phyloP scores from a whole-genome alignment of 768 basidiomycete genomes.

The Lactarius hengduanensis region DNA sequence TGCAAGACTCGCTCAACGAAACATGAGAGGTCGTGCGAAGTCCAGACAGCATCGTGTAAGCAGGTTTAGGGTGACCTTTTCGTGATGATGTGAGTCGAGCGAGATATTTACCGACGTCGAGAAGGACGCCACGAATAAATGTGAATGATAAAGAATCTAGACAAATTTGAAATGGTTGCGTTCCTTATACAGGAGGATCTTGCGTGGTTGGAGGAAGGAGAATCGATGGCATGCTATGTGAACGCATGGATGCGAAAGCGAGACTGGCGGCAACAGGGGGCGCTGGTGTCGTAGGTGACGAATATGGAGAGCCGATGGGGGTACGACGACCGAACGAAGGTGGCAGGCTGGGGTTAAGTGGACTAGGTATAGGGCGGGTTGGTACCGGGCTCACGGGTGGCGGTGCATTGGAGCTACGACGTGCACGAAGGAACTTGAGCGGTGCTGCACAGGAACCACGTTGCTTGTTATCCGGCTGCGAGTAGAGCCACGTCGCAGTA shows the following conservation, averaged over 20 bases:
- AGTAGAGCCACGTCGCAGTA: slow-evolving; percentile 89
- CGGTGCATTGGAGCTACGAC: slow-evolving; percentile 24
- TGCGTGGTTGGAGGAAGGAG: slow-evolving; percentile 7
- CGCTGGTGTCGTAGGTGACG: slow-evolving; percentile 28
- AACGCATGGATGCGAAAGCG: slow-evolving; percentile 24
- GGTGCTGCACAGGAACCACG: slow-evolving; percentile 6
- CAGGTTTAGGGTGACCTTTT: slow-evolving; percentile 15
- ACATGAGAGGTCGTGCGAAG: slow-evolving; percentile 15
- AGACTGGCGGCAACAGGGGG: slow-evolving; percentile 11
- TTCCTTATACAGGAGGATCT: slow-evolving; percentile 16
- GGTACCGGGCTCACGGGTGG: slow-evolving; percentile 22
- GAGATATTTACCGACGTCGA: slow-evolving; percentile 4
- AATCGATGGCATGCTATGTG: slow-evolving; percentile 29
- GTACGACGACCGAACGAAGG: slow-evolving; percentile 28
- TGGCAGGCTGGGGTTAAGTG: slow-evolving; percentile 16
- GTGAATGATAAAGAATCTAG: slow-evolving; percentile 24
- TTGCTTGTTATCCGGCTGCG: slow-evolving; percentile 50
- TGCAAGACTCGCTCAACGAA: slow-evolving; percentile 13
- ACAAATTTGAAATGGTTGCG: background rate
- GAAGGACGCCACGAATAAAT: slow-evolving; percentile 20
- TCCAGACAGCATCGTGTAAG: slow-evolving; percentile 20
- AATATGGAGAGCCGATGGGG: slow-evolving; percentile 25
- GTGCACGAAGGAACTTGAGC: slow-evolving; percentile 27
- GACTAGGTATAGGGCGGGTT: slow-evolving; percentile 20
- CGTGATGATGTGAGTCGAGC: slow-evolving; percentile 18